Base-by-base conservation (phyloP, 371 early-diverging fungal species). In the Thermomucor indicae-seudaticae region DNA sequence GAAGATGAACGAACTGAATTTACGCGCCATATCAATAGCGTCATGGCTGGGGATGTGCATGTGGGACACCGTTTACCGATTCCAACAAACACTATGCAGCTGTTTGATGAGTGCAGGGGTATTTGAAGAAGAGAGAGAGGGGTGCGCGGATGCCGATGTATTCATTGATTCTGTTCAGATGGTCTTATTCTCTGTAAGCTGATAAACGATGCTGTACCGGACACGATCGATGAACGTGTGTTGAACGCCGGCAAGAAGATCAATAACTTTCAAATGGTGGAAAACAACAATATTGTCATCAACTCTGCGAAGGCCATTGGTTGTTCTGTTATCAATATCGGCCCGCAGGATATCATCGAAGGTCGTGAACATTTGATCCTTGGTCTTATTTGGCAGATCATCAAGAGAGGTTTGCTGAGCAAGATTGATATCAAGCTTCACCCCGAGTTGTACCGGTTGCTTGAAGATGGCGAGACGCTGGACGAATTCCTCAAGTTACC, bases 281-380 rank as follows among this genome's bases (percentile, higher is more conserved):
- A 95, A 73, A 97, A 97, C 78, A 92, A 95, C 80, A 96, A 96
- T 64, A 86, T 96, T 27, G 96, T 92, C 22, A 88, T 97, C 73
- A 96, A 94, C 80, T 91, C 93, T 46, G 96, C 97, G 58, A 97
- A 97, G 71, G 96, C 96, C 42, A 95, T 96, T 57, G 97, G 97
- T 14, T 94, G 96, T 67, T 84, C 82, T 39, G 94, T 96, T 24
- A 93, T 96, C 50, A 97, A 97, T 70, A 95, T 96, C 74, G 97
- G 97, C 40, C 81, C 97, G 6, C 83, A 85, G 60, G 97, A 97
- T 65, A 66, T 97, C 50, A 91, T 93, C 45, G 95, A 96, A 64
- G 95, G 91, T 28, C 78, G 93, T 44, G 94, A 94, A 73, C 92
- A 95, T 64, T 78, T 97, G 62, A 87, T 96, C 57, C 78, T 97